Conservation (phyloP, 257 asterid genomes). For the Fraxinus quadrangulata region DNA sequence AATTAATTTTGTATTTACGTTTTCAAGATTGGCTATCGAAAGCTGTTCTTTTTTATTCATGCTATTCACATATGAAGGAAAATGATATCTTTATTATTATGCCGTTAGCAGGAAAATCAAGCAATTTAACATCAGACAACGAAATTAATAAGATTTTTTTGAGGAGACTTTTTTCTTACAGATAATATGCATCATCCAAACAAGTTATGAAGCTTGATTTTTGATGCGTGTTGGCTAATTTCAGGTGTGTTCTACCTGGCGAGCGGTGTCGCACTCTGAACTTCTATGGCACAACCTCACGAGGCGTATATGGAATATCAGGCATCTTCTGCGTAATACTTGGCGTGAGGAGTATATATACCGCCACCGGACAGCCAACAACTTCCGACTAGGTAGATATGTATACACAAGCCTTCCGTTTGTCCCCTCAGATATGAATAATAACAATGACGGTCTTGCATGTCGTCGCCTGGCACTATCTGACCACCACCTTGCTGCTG, state of each 20-base stretch:
- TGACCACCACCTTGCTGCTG: conserved; percentile 71
- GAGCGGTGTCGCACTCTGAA: conserved; percentile 74
- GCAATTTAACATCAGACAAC: too few relatives aligned
- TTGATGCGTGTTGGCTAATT: not conserved
- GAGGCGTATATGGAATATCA: conserved; percentile 57
- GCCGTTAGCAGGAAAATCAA: too few relatives aligned
- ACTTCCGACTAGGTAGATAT: conserved; percentile 49
- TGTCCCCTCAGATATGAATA: conserved; percentile 40
- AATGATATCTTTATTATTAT: too few relatives aligned
- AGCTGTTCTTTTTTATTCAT: too few relatives aligned
- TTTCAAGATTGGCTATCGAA: too few relatives aligned
- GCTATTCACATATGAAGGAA: too few relatives aligned
- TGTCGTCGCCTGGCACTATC: conserved; percentile 80
- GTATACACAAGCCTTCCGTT: conserved; percentile 47
- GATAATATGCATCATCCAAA: not conserved
- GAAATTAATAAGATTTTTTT: too few relatives aligned
- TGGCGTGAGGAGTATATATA: conserved; percentile 89
- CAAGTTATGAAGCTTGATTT: not conserved
- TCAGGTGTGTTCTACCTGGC: conserved; percentile 95
- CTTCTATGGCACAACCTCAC: conserved; percentile 80
- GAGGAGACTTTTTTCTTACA: not conserved
- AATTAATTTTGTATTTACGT: too few relatives aligned
- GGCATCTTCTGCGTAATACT: conserved; percentile 38
- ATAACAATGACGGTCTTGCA: conserved; percentile 32
- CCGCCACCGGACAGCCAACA: conserved; percentile 62